A percentile compares a stretch with the other conserved stretches of the same genome.
Conservation (phyloP, 148 eudicot species). For the Rhododendron vialii region DNA sequence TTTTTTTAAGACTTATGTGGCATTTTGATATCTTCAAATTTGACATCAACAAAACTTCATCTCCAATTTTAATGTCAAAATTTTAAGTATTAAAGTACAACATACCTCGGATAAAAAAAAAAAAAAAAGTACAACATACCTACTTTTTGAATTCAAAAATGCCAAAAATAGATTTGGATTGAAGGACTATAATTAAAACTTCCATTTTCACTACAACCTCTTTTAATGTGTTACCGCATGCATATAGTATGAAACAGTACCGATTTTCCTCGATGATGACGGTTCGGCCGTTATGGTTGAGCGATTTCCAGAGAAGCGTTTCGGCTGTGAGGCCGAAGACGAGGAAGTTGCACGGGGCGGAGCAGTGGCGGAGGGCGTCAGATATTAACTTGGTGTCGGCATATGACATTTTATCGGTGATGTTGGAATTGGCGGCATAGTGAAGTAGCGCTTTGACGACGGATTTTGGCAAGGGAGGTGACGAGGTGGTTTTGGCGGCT, state of each 20-base stretch:
- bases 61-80: too few species aligned
- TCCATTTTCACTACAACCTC: too few species aligned
- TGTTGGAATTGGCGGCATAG: slow-evolving; percentile 62
- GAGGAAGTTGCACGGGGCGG: slow-evolving; percentile 61
- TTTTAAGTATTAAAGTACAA: too few species aligned
- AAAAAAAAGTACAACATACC: too few species aligned
- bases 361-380: slow-evolving; percentile 50
- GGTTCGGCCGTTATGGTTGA: slow-evolving; percentile 61
- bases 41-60: too few species aligned
- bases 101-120: too few species aligned
- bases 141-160: too few species aligned
- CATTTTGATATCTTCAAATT: too few species aligned
- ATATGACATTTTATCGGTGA: slow-evolving; percentile 51
- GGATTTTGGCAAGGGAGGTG: slow-evolving; percentile 30
- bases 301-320: slow-evolving; percentile 69
- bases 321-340: slow-evolving; percentile 75
- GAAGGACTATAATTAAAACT: too few species aligned
- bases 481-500: slow-evolving; percentile 2
- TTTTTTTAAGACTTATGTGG: too few species aligned
- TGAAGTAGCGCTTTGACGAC: slow-evolving; percentile 60
- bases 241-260: background rate
- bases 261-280: slow-evolving; percentile 65
- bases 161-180: too few species aligned
- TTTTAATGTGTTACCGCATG: too few species aligned
- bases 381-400: slow-evolving; percentile 52